A percentile compares a stretch with the other conserved stretches of the same genome.
phyloP scores from a whole-genome alignment of 176 grass and related monocot genomes.

The Rhynchospora breviuscula region DNA sequence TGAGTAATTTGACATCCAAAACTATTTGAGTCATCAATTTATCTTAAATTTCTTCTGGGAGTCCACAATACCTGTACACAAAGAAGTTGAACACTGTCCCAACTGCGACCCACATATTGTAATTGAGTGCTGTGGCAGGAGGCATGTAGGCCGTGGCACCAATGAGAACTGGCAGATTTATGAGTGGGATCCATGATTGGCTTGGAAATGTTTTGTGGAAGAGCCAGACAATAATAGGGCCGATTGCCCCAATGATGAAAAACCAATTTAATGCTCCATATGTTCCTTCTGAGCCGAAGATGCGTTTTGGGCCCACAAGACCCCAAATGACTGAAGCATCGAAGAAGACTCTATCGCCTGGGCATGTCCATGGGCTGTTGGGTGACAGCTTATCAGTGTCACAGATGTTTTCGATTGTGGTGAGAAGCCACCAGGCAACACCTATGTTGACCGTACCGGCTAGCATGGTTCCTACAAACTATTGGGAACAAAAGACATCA shows the following conservation, averaged over 20 bases:
- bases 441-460: constrained; percentile 58
- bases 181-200: constrained; percentile 71
- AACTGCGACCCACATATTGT: constrained; percentile 57
- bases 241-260: constrained; percentile 56
- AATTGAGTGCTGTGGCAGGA: constrained; percentile 73
- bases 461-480: constrained; percentile 64
- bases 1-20: no score
- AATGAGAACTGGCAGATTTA: constrained; percentile 74
- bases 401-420: constrained; percentile 62
- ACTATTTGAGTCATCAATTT: not conserved
- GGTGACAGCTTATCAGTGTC: constrained; percentile 30
- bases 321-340: constrained; percentile 95
- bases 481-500: not conserved
- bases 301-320: constrained; percentile 66
- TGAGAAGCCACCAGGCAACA: constrained; percentile 79
- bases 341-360: constrained; percentile 75
- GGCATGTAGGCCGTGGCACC: constrained; percentile 76
- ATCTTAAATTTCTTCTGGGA: not conserved
- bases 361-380: constrained; percentile 84
- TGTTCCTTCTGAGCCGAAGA: constrained; percentile 67
- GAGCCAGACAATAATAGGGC: constrained; percentile 61
- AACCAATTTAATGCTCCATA: constrained; percentile 79
- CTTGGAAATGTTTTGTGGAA: constrained; percentile 43
- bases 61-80: constrained; percentile 30
- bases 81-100: constrained; percentile 88